Evolutionary conservation across 2,329 filamentous ascomycete species (phyloP).

Genomic region (Claviceps purpurea): DNA sequence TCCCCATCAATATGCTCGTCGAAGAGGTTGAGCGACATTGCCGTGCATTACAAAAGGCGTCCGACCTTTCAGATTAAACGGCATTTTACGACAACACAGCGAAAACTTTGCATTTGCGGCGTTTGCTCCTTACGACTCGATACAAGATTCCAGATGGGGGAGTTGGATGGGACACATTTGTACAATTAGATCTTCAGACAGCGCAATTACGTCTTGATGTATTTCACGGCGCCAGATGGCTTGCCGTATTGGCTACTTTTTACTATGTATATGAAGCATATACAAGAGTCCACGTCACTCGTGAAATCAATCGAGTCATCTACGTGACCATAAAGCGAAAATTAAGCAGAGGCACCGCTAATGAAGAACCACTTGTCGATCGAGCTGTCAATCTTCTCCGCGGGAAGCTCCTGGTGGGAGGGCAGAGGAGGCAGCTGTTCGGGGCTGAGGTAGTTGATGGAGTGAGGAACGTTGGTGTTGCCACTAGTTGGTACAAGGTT

Average conservation of each 20-base stretch:
- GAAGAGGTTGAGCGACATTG: conserved; percentile 88
- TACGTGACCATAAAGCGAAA: conserved; percentile 18
- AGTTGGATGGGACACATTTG: conserved; percentile 9
- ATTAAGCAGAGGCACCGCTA: conserved; percentile 78
- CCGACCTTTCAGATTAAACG: conserved; percentile 50
- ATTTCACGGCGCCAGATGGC: conserved; percentile 9
- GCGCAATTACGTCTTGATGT: conserved; percentile 15
- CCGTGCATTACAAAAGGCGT: conserved; percentile 64
- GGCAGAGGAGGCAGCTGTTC: conserved; percentile 66
- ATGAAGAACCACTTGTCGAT: conserved; percentile 99
- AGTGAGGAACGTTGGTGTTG: conserved; percentile 67
- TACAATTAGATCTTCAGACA: conserved; percentile 6
- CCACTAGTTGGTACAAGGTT: conserved; percentile 39
- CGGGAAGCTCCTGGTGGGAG: conserved; percentile 61
- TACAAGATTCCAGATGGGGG: background rate
- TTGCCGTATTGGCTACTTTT: conserved; percentile 4
- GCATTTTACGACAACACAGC: conserved; percentile 8
- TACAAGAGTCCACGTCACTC: conserved; percentile 2
- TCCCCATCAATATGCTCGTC: conserved; percentile 74
- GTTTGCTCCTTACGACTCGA: conserved; percentile 12
- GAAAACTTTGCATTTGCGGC: conserved; percentile 17
- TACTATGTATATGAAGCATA: background rate
- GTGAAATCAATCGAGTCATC: background rate
- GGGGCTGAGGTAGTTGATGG: conserved; percentile 55
- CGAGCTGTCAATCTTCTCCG: conserved; percentile 84